Conservation (phyloP, 345 rosid genomes). For the Eucalyptus virginea region DNA sequence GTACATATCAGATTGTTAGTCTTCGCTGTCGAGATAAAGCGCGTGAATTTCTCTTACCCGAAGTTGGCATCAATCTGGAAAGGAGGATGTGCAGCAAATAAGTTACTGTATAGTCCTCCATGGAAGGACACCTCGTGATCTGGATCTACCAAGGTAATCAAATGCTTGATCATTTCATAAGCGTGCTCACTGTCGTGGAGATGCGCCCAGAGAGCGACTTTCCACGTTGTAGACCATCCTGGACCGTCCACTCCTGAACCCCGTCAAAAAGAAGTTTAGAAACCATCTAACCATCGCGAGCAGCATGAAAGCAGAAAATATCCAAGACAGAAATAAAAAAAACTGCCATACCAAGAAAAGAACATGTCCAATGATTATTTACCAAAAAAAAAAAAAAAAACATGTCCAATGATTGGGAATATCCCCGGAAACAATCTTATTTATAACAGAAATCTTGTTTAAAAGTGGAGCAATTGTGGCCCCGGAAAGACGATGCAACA, state of each 20-base stretch:
- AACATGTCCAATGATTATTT: neutral
- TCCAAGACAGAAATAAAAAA: neutral
- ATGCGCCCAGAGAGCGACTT: slow-evolving; percentile 81
- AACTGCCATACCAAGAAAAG: neutral
- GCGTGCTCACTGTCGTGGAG: slow-evolving; percentile 67
- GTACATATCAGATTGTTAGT: neutral
- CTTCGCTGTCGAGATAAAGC: neutral
- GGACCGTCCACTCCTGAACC: slow-evolving; percentile 87
- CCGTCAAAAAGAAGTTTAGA: neutral
- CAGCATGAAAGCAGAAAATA: neutral
- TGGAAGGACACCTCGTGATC: slow-evolving; percentile 39
- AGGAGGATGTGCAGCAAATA: slow-evolving; percentile 94
- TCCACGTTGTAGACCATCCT: slow-evolving; percentile 95
- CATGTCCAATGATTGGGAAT: neutral
- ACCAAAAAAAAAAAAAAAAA: too few relatives aligned
- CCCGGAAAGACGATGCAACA: neutral
- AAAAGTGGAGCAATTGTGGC: neutral
- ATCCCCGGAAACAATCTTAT: neutral
- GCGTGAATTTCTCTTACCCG: slow-evolving; percentile 37
- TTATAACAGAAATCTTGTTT: neutral
- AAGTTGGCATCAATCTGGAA: slow-evolving; percentile 98
- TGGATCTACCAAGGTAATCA: slow-evolving; percentile 71
- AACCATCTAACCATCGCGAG: neutral
- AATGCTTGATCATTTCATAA: slow-evolving; percentile 59
- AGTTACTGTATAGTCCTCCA: slow-evolving; percentile 84